A percentile compares a stretch with the other conserved stretches of the same genome.
Conservation (phyloP, 176 grass and related monocot species). For the Thinopyrum elongatum region DNA sequence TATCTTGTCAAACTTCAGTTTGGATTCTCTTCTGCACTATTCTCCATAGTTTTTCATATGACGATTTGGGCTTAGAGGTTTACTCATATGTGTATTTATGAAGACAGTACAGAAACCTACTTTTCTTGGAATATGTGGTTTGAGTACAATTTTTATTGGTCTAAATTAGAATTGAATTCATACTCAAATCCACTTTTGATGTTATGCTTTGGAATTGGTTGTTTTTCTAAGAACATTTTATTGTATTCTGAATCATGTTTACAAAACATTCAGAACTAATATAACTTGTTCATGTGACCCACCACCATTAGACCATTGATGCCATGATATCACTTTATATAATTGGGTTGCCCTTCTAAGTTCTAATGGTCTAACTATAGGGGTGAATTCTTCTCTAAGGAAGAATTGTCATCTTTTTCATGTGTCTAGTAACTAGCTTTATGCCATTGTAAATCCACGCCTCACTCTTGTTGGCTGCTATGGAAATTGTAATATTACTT, state of each 20-base stretch:
- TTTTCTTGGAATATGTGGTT: not conserved
- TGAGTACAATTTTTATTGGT: not conserved
- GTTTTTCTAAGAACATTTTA: not conserved
- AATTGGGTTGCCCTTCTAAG: not conserved
- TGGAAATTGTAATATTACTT: not conserved
- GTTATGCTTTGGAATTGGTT: not conserved
- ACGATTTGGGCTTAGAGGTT: not conserved
- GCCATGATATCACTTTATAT: not conserved
- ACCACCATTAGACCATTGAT: constrained; percentile 6
- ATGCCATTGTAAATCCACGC: constrained; percentile 20
- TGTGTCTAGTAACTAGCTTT: constrained; percentile 19
- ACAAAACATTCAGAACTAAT: not conserved
- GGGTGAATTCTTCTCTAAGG: not conserved
- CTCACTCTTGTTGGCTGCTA: constrained; percentile 1
- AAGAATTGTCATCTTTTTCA: not conserved
- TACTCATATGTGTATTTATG: not conserved
- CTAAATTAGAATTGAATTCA: not conserved
- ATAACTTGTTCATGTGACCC: not conserved
- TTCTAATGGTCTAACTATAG: not conserved
- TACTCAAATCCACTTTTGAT: not conserved
- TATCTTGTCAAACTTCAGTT: constrained; percentile 25
- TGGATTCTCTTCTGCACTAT: constrained; percentile 15
- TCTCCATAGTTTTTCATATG: not conserved
- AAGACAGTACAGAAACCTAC: not conserved
- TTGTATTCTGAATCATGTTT: constrained; percentile 4